Percentiles rank a stretch among this genome's conserved stretches.
These are phyloP conservation scores for Solanum arcanum DNA, from an alignment of 257 asterid genomes.

Conservation along the genomic window DNA sequence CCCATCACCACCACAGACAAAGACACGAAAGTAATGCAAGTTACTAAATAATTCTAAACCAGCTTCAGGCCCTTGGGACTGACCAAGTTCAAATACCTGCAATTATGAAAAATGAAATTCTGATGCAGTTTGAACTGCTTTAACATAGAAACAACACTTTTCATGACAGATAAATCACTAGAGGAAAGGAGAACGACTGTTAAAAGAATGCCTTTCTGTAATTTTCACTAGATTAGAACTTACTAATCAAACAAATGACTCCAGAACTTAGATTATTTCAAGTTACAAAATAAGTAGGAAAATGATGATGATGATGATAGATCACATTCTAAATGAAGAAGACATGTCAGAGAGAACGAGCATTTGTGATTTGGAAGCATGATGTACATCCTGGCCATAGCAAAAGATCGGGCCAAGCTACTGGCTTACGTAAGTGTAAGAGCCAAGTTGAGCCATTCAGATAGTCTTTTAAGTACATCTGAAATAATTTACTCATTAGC, in stretches of 20 bases:
- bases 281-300: background rate
- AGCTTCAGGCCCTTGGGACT: conserved; percentile 72
- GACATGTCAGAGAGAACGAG: background rate
- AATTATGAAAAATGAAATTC: conserved; percentile 4
- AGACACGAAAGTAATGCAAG: conserved; percentile 61
- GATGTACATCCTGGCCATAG: background rate
- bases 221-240: background rate
- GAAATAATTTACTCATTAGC: background rate
- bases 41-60: conserved; percentile 58
- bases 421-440: background rate
- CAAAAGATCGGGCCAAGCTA: background rate
- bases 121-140: background rate
- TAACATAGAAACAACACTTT: background rate
- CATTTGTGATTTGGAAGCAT: background rate
- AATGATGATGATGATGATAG: background rate
- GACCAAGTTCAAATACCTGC: conserved; percentile 64
- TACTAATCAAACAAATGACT: background rate
- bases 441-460: background rate
- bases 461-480: background rate
- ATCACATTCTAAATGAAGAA: background rate
- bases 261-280: background rate
- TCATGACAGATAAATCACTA: background rate
- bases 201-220: background rate
- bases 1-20: conserved; percentile 93
- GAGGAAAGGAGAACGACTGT: background rate